phyloP scores from a whole-genome alignment of 2,329 filamentous ascomycete species.

The Epichloe bromicola region DNA sequence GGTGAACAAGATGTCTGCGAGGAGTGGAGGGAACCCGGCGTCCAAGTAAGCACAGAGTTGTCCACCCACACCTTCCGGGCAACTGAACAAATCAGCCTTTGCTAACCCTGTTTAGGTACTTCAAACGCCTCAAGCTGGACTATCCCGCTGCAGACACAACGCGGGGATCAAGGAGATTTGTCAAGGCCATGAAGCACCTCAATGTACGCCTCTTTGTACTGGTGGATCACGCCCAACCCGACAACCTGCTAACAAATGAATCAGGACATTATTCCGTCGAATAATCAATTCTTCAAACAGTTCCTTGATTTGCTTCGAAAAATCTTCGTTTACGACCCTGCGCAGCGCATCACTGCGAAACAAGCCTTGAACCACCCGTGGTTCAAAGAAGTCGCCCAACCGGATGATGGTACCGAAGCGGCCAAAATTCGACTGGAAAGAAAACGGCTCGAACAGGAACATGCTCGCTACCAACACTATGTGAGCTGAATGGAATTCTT shows the following conservation, averaged over 20 bases:
- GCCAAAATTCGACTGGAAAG: constrained; percentile 33
- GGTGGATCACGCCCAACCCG: background rate
- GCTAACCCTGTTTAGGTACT: constrained; percentile 36
- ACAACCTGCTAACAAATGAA: background rate
- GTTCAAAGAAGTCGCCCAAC: constrained; percentile 44
- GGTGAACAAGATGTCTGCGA: constrained; percentile 37
- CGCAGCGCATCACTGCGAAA: constrained; percentile 45
- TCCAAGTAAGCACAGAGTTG: constrained; percentile 38
- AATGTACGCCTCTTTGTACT: constrained; percentile 32
- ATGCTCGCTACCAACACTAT: constrained; percentile 1
- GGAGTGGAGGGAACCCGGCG: constrained; percentile 47
- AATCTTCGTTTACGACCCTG: constrained; percentile 50
- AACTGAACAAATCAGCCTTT: background rate
- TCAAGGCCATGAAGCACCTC: constrained; percentile 59
- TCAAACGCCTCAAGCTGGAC: constrained; percentile 52
- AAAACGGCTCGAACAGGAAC: constrained; percentile 5
- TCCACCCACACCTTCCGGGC: background rate
- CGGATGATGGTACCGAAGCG: constrained; percentile 49
- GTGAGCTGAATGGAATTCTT: background rate
- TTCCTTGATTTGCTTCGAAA: constrained; percentile 46
- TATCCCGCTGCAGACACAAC: constrained; percentile 53
- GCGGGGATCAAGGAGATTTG: constrained; percentile 50
- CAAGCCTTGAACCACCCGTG: constrained; percentile 46
- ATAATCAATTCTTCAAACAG: constrained; percentile 37
- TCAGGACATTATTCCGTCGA: constrained; percentile 40